Base-by-base conservation (phyloP, 1,139 yeast species). In the Nakaseomyces glabratus region DNA sequence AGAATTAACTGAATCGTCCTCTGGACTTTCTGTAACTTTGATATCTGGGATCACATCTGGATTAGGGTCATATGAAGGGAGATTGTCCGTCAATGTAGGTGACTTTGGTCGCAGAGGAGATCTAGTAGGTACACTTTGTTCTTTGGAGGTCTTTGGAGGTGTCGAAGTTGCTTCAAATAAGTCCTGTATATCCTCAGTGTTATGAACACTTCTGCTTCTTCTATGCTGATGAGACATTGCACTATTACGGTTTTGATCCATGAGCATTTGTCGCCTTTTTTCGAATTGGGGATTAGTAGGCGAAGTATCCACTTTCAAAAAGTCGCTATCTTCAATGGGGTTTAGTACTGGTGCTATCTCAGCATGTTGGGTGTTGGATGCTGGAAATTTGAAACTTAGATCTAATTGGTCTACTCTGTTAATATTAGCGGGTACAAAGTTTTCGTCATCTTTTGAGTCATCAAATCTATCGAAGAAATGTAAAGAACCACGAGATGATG, bases 401-500 rank as follows among this genome's bases (percentile, higher is more conserved):
- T 51, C 44, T 20, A 49, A 35, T 23, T 38, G 33, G 17, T 39
- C 50, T 13, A 32, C 16, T 18, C 25, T 33, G 29, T 14, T 30
- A 11, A 12, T 18, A 25, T 15, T 30, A 28, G 11, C 21, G n/a
- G 7, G 18, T 15, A 28, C 10, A 14, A 21, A 19, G 3, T 3
- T 12, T 16, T 18, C n/a, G 4, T 13, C 35, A 8, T 25, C 35
- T 10, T 29, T 31, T 12, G 36, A 17, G 10, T 42, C 49, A 25
- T 42, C 51, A 28, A 48, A 41, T 19, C 42, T 35, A n/a, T 51
- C 49, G 22, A 54, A 49, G 31, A 54, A 55, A 19, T 39, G 43
- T 14, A 48, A 35, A 11, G 54, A 35, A 6, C 52, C 49, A 35
- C 43, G 43, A 4, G 44, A 32, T 2, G 36, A 31, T 23, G 34